These are phyloP conservation scores for Mycogone perniciosa DNA, from an alignment of 2,329 filamentous ascomycete genomes.

Conservation along the genomic window DNA sequence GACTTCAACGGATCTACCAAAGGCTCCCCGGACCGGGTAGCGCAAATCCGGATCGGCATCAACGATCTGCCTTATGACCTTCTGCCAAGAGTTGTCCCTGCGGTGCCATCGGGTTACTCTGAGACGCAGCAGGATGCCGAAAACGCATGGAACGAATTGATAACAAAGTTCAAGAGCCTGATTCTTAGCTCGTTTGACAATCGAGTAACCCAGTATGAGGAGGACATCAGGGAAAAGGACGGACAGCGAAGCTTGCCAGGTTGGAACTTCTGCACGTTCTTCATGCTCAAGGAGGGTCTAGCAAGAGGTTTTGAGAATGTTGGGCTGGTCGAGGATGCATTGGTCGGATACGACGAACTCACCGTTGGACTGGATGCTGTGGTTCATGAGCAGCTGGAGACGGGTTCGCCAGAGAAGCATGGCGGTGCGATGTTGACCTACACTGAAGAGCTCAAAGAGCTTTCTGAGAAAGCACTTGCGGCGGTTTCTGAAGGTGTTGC, in stretches of 20 bases:
- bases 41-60: conserved; percentile 75
- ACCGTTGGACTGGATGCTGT: conserved; percentile 79
- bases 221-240: conserved; percentile 93
- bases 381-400: conserved; percentile 63
- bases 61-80: conserved; percentile 62
- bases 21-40: conserved; percentile 65
- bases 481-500: conserved; percentile 26
- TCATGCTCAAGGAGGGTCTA: conserved; percentile 92
- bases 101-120: conserved; percentile 55
- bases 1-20: conserved; percentile 80
- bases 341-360: conserved; percentile 92
- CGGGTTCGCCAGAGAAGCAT: conserved; percentile 56
- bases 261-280: conserved; percentile 99
- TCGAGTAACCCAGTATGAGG: conserved; percentile 89
- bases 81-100: conserved; percentile 56
- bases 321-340: conserved; percentile 87
- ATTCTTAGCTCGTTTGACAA: conserved; percentile 88
- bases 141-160: conserved; percentile 75
- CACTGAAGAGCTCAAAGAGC: conserved; percentile 65
- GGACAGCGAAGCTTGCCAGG: conserved; percentile 79
- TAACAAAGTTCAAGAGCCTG: conserved; percentile 77
- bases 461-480: conserved; percentile 47
- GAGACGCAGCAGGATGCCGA: conserved; percentile 74
- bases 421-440: conserved; percentile 65
- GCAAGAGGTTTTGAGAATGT: conserved; percentile 94